Conservation (phyloP, 164 flowering plant species). For the Annona cherimola region DNA sequence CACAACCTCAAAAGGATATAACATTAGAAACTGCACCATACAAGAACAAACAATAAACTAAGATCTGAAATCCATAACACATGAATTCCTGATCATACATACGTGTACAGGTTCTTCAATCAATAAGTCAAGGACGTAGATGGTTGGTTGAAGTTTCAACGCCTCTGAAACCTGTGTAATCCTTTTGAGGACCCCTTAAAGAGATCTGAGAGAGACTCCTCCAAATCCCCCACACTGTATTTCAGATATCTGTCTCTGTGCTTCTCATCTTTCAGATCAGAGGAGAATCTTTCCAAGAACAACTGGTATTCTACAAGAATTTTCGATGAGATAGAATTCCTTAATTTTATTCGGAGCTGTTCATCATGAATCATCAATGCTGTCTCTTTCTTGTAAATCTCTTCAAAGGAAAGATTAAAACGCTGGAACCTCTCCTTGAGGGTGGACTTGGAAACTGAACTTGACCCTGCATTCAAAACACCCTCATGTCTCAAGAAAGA, state of each 20-base stretch:
- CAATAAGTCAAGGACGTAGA: too few relatives aligned
- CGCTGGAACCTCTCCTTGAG: constrained; percentile 54
- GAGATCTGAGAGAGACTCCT: constrained; percentile 48
- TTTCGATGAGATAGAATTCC: constrained; percentile 55
- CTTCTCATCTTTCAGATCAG: constrained; percentile 20
- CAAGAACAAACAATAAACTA: too few relatives aligned
- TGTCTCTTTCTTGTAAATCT: constrained; percentile 63
- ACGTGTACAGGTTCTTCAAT: too few relatives aligned
- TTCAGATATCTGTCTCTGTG: constrained; percentile 52
- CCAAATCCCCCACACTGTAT: constrained; percentile 61
- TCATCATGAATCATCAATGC: constrained; percentile 53
- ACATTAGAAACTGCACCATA: too few relatives aligned
- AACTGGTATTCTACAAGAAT: constrained; percentile 63
- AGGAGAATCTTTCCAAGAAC: constrained; percentile 48
- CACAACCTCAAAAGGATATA: too few relatives aligned
- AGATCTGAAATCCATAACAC: too few relatives aligned
- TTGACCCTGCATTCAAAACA: constrained; percentile 29
- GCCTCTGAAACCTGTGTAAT: constrained; percentile 31
- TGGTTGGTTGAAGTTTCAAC: background rate
- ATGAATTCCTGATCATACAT: too few relatives aligned
- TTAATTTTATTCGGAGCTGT: constrained; percentile 64
- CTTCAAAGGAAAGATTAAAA: constrained; percentile 65
- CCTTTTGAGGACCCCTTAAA: constrained; percentile 61
- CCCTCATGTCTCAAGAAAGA: constrained; percentile 56
- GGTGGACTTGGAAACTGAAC: constrained; percentile 33